phyloP scores from a whole-genome alignment of 106 monocot genomes.

The Dendrobium officinale region DNA sequence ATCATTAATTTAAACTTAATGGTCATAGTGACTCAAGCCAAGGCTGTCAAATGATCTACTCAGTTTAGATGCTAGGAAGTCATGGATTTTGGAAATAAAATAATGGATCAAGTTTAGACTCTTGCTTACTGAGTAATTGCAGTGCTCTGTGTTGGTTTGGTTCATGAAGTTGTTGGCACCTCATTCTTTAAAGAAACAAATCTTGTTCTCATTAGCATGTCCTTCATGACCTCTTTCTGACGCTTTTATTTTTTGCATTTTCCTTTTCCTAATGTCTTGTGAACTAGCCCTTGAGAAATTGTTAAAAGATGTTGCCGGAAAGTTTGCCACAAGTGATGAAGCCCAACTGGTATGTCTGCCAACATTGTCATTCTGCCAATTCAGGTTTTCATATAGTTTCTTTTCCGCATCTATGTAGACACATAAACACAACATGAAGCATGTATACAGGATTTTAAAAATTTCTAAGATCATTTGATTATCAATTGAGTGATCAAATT shows the following conservation, averaged over 20 bases:
- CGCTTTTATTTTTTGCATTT: background rate
- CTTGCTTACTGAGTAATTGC: background rate
- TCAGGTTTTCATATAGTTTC: no score
- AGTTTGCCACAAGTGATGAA: slow-evolving; percentile 60
- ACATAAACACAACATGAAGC: no score
- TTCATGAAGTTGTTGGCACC: background rate
- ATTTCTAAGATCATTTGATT: no score
- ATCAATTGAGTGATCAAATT: no score
- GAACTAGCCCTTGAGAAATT: slow-evolving; percentile 42
- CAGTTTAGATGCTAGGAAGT: background rate
- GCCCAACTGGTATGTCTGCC: slow-evolving; percentile 33
- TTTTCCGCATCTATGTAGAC: no score
- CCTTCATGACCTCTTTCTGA: background rate
- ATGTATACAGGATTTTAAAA: no score
- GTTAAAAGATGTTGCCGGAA: slow-evolving; percentile 37
- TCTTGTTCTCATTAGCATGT: background rate
- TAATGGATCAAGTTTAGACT: no score
- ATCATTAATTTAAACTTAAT: no score
- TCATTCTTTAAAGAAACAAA: background rate
- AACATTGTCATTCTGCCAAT: no score
- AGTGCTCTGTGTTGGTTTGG: background rate
- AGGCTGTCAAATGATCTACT: background rate
- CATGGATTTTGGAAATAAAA: no score
- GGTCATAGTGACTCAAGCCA: background rate
- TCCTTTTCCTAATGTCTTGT: slow-evolving; percentile 6